Evolutionary conservation across 345 rosid species (phyloP).

Genomic region (Diplotaxis tenuifolia): DNA sequence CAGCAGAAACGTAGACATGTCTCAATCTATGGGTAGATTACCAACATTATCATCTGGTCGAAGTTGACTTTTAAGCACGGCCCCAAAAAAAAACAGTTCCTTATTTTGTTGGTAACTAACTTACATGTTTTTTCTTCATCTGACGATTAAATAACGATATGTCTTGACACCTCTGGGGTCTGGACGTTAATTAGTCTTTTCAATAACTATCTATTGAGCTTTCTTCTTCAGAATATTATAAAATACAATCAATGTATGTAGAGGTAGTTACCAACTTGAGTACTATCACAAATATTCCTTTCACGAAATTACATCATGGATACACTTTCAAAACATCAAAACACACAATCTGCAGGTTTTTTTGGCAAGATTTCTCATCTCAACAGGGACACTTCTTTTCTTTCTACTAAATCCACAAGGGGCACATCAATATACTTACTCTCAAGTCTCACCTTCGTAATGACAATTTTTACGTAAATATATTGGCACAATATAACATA

Average conservation of each 20-base stretch:
- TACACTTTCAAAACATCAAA: background rate
- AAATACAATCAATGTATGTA: background rate
- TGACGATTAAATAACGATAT: slow-evolving; percentile 15
- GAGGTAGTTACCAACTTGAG: slow-evolving; percentile 32
- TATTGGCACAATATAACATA: too few species aligned
- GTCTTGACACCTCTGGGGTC: slow-evolving; percentile 5
- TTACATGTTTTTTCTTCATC: background rate
- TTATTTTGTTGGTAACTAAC: background rate
- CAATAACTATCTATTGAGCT: slow-evolving; percentile 9
- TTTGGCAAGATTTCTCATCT: slow-evolving; percentile 16
- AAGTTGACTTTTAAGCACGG: slow-evolving; percentile 5
- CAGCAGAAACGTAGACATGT: slow-evolving; percentile 13
- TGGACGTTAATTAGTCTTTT: slow-evolving; percentile 11
- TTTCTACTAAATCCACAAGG: background rate
- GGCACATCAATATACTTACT: background rate
- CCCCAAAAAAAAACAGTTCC: background rate
- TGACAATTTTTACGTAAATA: background rate
- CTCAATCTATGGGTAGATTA: slow-evolving; percentile 25
- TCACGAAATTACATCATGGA: slow-evolving; percentile 27
- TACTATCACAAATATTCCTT: background rate
- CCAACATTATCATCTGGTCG: slow-evolving; percentile 26
- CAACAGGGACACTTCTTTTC: background rate
- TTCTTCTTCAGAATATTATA: background rate
- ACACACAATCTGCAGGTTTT: background rate
- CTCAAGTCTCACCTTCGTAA: background rate